Base-by-base conservation (phyloP, 148 eudicot species). In the Heliosperma pusillum region DNA sequence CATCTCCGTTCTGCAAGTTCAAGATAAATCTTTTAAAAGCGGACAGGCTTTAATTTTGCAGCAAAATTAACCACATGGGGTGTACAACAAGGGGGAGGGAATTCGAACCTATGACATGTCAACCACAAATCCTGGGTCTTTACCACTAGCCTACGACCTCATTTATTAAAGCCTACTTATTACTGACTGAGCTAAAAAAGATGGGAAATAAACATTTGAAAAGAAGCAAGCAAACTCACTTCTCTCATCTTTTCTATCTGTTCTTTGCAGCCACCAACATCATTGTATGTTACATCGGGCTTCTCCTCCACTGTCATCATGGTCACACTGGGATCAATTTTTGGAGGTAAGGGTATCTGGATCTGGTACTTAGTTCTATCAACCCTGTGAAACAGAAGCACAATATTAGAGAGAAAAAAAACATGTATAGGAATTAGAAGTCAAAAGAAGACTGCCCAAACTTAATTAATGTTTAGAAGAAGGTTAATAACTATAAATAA, bases 271-370 rank as follows among this genome's bases (percentile, higher is more conserved):
- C 99, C 99, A 74, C 99, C 97, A 64, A 95, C 97, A 76, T 95
- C 99, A 81, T 90, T 89, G 74, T 95, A 95, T 16, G 99, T 92
- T 70, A 95, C 99, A 81, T 95, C 97, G 3, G 99, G 99, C 79
- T 96, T 96, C 83, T 96, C 97, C 83, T 90, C 99, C 69, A 96
- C 99, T 0, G 97, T 92, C 97, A 96, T 92, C 99, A 96, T 96
- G 27, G 97, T 96, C 66, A 96, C 99, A 84, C 94, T 96, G 9
- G 97, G 97, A 81, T 96, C 99, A 77, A 96, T 96, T 82, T 96
- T 96, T 20, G 99, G 99, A 62, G 97, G 97, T 52, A 70, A 25
- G 73, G 73, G 73, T 50, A 70, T 70, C 73, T 53, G 73, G 36
- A 70, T 70, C 60, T 70, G 73, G 60, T 70, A 53, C 59, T 70